Evolutionary conservation across 2,329 filamentous ascomycete genomes (phyloP).

Genomic region (Colletotrichum siamense): DNA sequence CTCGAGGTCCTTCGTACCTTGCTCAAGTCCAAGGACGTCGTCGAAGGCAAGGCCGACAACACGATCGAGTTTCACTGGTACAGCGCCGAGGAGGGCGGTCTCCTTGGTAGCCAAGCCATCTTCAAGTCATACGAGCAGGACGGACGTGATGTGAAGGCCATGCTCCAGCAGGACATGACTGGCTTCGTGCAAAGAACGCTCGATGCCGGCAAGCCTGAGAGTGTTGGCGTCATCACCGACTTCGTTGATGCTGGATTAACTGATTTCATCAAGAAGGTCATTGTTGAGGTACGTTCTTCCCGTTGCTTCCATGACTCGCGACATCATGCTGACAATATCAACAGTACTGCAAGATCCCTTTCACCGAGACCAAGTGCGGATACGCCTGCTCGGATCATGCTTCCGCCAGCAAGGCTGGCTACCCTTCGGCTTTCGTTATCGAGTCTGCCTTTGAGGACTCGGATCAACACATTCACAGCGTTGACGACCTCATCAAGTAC

Average conservation of each 20-base stretch:
- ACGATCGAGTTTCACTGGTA: constrained; percentile 98
- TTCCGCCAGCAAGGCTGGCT: constrained; percentile 75
- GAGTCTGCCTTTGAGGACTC: constrained; percentile 73
- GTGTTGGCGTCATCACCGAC: constrained; percentile 91
- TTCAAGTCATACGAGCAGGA: constrained; percentile 81
- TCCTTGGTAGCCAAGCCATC: constrained; percentile 88
- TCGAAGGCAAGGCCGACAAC: constrained; percentile 76
- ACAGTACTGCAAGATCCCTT: constrained; percentile 89
- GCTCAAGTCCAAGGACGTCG: constrained; percentile 73
- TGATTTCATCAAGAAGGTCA: constrained; percentile 87
- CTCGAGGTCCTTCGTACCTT: constrained; percentile 88
- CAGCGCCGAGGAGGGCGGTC: constrained; percentile 85
- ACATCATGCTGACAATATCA: constrained; percentile 11
- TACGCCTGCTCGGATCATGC: constrained; percentile 84
- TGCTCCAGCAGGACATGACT: constrained; percentile 99
- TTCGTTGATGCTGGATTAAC: constrained; percentile 86
- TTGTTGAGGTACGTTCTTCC: constrained; percentile 61
- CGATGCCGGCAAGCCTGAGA: constrained; percentile 82
- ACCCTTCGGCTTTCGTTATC: constrained; percentile 78
- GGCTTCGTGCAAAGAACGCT: constrained; percentile 85
- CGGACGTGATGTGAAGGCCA: constrained; percentile 82
- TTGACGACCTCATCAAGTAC: constrained; percentile 73
- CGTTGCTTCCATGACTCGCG: constrained; percentile 19
- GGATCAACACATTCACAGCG: constrained; percentile 73
- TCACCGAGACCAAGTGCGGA: constrained; percentile 85